Evolutionary conservation across 1,284 basidiomycete genomes (phyloP), one percentile per base, ranked within the genome.

Genomic region (Abortiporus biennis): DNA sequence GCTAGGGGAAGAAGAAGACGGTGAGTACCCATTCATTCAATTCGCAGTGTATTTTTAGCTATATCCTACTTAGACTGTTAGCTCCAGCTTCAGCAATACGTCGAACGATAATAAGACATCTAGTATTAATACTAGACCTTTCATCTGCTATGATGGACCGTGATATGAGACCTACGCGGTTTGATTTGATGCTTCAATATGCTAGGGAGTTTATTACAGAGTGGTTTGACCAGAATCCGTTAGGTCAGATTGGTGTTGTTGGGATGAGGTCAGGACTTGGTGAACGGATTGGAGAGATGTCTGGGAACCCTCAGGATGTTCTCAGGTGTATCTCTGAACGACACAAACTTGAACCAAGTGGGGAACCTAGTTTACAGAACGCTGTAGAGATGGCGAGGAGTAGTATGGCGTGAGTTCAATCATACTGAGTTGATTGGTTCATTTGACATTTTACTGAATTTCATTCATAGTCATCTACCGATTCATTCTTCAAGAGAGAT

Each of bases 181-280:
- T 93, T 51, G 91, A 96, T 55, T 66, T 98, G 32, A 86, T 85
- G 49, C 66, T 99, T 30, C 85, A 92, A 55, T 95, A 94, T 57
- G 77, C 92, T 13, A 77, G 90, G 43, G 86, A 92, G 50, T 99
- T 99, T 54, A 77, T 98, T 17, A 71, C 78, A 6, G 95, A 99
- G 61, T 99, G 95, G 91, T 99, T 98, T 64, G 96, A 99, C 65
- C 96, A 99, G 66, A 99, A 99, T 57, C 95, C 95, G 0, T 75
- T 99, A 15, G 93, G 95, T n/a, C 95, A 99, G 63, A 86, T 96
- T 48, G 92, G 90, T 3, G 67, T 95, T 21, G 88, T 95, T n/a
- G 86, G 87, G 6, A 91, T 98, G 79, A 74, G 93, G 16, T 81
- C 87, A 38, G 89, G 93, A 0, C 62, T 94, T 23, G 91, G 91